Evolutionary conservation across 768 basidiomycete species (phyloP), one percentile per base, ranked within the genome.

Genomic region (Lactifluus subvellereus): DNA sequence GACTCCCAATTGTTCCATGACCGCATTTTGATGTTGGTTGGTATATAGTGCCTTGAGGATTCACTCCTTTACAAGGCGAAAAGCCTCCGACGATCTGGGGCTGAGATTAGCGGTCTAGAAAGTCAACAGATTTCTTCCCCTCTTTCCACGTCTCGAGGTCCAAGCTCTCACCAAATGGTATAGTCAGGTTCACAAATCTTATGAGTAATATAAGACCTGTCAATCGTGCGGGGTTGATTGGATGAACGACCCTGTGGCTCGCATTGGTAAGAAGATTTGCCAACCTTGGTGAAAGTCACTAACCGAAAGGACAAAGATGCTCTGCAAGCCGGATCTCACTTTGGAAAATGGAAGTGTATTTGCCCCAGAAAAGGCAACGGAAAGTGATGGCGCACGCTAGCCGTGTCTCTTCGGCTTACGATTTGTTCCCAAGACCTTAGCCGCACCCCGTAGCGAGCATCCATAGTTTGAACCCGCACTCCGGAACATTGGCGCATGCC

Each of bases 221-320:
- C 62, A 33, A 59, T 58, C 52, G 47, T 33, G 18, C 1, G 5
- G 40, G n/a, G 22, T 27, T 18, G 18, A 63, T 63, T 63, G 62
- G 51, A 50, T 11, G 52, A 48, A 58, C 57, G 20, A 6, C 22
- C 10, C 35, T 40, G 35, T 6, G 42, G 57, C 52, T 38, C 45
- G 13, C n/a, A 14, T 11, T 32, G 16, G 38, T 10, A 48, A 14
- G 52, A 45, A 56, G 30, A 14, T 49, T 58, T 38, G 48, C 57
- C 27, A 58, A 58, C 35, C 52, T 37, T 53, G 33, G 33, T 16
- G 37, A 54, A 38, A 58, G 48, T 47, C 33, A 37, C 63, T 64
- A 64, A 60, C 63, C 63, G 49, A 56, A 64, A 55, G 59, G 63
- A 42, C 54, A 59, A 64, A 64, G 50, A 6, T 8, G 56, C 10